These are phyloP conservation scores for Clitocybe nebularis DNA, from an alignment of 1,284 basidiomycete genomes.

Conservation along the genomic window DNA sequence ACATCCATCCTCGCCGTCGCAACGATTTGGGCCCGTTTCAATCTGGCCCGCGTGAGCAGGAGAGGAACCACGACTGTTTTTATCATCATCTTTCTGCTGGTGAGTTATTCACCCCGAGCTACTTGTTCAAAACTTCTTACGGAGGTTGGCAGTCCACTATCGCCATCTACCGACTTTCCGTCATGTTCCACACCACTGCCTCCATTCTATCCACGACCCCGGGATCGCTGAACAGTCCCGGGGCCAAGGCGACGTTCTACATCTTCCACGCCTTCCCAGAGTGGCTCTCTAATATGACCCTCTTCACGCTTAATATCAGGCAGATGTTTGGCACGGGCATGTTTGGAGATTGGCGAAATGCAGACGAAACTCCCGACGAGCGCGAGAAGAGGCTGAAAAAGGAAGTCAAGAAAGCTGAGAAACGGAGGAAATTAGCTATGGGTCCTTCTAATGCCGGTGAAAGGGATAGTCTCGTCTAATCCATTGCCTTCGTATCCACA, in stretches of 20 bases:
- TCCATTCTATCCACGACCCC: conserved; percentile 29
- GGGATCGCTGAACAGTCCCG: conserved; percentile 30
- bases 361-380: conserved; percentile 27
- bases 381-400: conserved; percentile 15
- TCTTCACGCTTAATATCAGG: conserved; percentile 32
- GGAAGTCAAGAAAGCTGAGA: conserved; percentile 4
- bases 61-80: not conserved
- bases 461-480: too few relatives aligned
- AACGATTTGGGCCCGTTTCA: conserved; percentile 20
- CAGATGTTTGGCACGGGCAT: conserved; percentile 36
- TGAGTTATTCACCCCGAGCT: conserved; percentile 10
- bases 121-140: not conserved
- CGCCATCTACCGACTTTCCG: conserved; percentile 35
- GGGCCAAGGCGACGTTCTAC: conserved; percentile 39
- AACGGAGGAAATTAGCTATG: conserved; percentile 1
- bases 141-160: conserved; percentile 22
- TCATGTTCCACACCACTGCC: conserved; percentile 33
- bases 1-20: conserved; percentile 16
- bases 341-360: conserved; percentile 24
- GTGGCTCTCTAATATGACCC: conserved; percentile 29
- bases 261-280: conserved; percentile 41
- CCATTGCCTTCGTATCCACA: too few relatives aligned
- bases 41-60: conserved; percentile 20
- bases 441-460: too few relatives aligned
- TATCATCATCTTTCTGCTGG: conserved; percentile 21